Conservation (phyloP, 2,329 filamentous ascomycete species). For the Aspergillus caelatus region DNA sequence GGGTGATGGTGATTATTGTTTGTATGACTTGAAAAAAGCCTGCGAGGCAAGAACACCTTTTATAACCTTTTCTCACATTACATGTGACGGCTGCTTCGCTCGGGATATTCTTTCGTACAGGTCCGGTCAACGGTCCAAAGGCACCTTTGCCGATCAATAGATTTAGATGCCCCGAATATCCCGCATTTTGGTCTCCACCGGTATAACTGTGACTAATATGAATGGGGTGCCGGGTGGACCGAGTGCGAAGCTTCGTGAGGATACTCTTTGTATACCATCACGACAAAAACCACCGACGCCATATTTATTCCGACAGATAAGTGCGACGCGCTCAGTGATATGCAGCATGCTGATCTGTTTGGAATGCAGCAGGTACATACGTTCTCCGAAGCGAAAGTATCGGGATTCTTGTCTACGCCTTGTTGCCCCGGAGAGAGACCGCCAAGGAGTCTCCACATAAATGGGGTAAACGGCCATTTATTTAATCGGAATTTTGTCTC, state of each 20-base stretch:
- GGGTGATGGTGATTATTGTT: not conserved
- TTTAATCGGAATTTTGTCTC: not conserved
- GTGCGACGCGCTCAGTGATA: no score
- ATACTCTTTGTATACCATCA: not conserved
- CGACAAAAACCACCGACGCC: not conserved
- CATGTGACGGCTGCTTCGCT: not conserved
- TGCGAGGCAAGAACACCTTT: not conserved
- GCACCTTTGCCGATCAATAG: not conserved
- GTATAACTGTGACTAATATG: slow-evolving; percentile 3
- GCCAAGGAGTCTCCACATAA: not conserved
- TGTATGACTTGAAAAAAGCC: no score
- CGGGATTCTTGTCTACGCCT: no score
- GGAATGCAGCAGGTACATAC: not conserved
- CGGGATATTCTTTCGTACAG: not conserved
- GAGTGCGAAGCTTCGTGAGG: not conserved
- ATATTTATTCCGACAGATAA: not conserved
- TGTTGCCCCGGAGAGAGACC: not conserved
- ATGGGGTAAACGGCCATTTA: not conserved
- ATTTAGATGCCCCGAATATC: not conserved
- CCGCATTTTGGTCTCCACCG: slow-evolving; percentile 1
- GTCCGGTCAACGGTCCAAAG: not conserved
- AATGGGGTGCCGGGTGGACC: not conserved
- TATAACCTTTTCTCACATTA: not conserved
- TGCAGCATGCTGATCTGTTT: not conserved
- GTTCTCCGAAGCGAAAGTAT: not conserved